These are phyloP conservation scores for Luffa acutangula DNA, from an alignment of 306 rosid genomes.

Conservation along the genomic window DNA sequence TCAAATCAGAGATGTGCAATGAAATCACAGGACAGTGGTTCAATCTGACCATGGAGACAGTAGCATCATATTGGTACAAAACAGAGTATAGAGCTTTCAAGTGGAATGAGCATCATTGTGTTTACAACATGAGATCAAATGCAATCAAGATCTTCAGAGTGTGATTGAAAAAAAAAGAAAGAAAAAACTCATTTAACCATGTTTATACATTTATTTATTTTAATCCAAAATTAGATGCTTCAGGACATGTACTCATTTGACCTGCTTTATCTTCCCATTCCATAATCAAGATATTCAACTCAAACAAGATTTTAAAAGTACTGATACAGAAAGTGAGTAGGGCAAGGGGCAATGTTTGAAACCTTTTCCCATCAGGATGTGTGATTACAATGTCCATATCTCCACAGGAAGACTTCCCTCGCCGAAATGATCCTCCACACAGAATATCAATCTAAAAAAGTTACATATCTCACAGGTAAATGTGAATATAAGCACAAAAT, in stretches of 20 bases:
- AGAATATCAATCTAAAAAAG: conserved; percentile 42
- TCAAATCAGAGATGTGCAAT: neutral
- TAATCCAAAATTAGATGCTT: neutral
- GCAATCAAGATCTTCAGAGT: neutral
- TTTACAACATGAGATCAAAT: neutral
- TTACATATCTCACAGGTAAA: neutral
- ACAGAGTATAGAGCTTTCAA: neutral
- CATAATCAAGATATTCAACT: neutral
- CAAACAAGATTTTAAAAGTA: neutral
- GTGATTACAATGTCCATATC: conserved; percentile 85
- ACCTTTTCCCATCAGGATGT: conserved; percentile 92
- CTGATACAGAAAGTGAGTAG: neutral
- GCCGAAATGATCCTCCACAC: conserved; percentile 93
- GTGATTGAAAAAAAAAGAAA: neutral
- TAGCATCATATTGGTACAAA: neutral
- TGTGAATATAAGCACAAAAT: neutral
- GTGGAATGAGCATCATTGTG: neutral
- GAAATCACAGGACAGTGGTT: neutral
- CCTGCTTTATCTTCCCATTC: neutral
- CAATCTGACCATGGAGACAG: neutral
- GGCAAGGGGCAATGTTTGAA: neutral
- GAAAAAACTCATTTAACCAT: neutral
- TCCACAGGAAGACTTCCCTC: conserved; percentile 89
- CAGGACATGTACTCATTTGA: neutral
- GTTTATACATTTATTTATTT: neutral